Evolutionary conservation across 2,329 filamentous ascomycete genomes (phyloP).

Genomic region (Cylindrodendrum hubeiense): DNA sequence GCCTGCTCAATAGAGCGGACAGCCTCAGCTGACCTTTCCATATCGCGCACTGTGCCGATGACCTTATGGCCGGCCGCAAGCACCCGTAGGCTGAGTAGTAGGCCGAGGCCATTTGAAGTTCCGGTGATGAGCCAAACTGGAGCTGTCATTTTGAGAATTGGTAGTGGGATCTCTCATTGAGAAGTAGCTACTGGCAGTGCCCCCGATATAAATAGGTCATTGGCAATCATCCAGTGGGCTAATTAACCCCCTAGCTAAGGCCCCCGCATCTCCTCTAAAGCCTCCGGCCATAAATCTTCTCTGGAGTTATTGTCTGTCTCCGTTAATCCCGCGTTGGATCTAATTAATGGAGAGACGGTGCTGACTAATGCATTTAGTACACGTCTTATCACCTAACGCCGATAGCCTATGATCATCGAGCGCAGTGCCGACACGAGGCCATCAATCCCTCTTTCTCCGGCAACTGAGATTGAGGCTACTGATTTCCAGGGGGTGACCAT

Average conservation of each 20-base stretch:
- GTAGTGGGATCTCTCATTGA: no score
- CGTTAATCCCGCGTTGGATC: neutral
- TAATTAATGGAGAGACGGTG: neutral
- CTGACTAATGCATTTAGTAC: neutral
- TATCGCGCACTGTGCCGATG: slow-evolving; percentile 35
- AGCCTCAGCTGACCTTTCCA: slow-evolving; percentile 28
- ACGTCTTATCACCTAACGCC: neutral
- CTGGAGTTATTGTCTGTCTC: neutral
- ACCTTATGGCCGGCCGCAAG: slow-evolving; percentile 36
- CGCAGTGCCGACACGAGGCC: no score
- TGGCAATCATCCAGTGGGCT: neutral
- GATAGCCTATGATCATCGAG: neutral
- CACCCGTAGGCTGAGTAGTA: slow-evolving; percentile 34
- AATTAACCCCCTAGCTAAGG: neutral
- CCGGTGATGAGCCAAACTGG: slow-evolving; percentile 43
- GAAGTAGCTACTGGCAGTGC: neutral
- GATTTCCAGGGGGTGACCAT: no score
- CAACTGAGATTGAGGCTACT: no score
- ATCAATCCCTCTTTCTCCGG: no score
- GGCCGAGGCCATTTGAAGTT: slow-evolving; percentile 39
- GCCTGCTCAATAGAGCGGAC: slow-evolving; percentile 35
- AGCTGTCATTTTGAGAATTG: slow-evolving; percentile 28
- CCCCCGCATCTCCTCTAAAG: no score
- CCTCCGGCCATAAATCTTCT: neutral
- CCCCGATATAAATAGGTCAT: neutral